A percentile compares a stretch with the other conserved stretches of the same genome.
These are phyloP conservation scores for Claviceps sp. DNA, from an alignment of 2,329 filamentous ascomycete species.

Conservation along the genomic window DNA sequence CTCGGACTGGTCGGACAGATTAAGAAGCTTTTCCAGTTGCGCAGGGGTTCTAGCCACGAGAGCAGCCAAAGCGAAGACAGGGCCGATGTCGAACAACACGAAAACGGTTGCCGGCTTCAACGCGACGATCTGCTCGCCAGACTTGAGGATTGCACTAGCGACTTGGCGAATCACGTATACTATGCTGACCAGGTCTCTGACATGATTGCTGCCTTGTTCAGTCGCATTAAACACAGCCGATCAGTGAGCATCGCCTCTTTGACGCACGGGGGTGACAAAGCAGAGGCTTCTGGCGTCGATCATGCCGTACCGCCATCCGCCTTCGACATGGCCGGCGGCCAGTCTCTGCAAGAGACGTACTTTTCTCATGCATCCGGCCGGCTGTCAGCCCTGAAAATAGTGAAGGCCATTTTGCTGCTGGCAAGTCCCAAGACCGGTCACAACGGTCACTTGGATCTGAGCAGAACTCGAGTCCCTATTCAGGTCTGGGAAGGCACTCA, in stretches of 20 bases:
- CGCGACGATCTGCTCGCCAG: conserved; percentile 53
- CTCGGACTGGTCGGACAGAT: conserved; percentile 76
- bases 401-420: conserved; percentile 70
- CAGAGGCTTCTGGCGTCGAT: conserved; percentile 27
- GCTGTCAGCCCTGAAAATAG: conserved; percentile 56
- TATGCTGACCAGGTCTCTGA: conserved; percentile 93
- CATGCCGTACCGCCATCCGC: conserved; percentile 16
- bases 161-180: conserved; percentile 87
- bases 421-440: conserved; percentile 56
- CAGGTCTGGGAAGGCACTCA: conserved; percentile 94
- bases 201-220: conserved; percentile 73
- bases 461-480: conserved; percentile 61
- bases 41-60: conserved; percentile 22
- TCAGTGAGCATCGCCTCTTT: conserved; percentile 30
- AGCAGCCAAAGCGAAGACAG: conserved; percentile 21
- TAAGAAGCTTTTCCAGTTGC: conserved; percentile 59
- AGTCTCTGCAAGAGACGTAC: conserved; percentile 34
- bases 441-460: conserved; percentile 47
- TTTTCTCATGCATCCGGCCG: conserved; percentile 43
- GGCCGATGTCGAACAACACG: conserved; percentile 17
- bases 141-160: conserved; percentile 74
- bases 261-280: conserved; percentile 25
- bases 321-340: conserved; percentile 29
- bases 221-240: conserved; percentile 56
- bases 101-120: conserved; percentile 26